Evolutionary conservation across 176 grass and related monocot species (phyloP).

Genomic region (Triticum urartu): DNA sequence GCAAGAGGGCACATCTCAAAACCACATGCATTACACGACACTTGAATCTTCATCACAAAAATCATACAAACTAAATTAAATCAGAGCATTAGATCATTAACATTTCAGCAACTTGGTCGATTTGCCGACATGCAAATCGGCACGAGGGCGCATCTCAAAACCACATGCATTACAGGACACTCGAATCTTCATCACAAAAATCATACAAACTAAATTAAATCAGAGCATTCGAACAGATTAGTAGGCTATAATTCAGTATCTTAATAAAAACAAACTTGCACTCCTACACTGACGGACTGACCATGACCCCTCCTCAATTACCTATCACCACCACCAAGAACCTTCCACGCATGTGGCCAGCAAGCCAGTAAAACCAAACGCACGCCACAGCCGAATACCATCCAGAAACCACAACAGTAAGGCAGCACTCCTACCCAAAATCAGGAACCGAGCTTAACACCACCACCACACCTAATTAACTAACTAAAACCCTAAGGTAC

Average conservation of each 20-base stretch:
- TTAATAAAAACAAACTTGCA: background rate
- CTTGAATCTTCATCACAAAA: background rate
- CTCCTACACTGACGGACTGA: background rate
- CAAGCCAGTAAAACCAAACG: background rate
- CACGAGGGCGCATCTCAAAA: background rate
- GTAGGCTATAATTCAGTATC: background rate
- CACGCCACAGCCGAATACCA: background rate
- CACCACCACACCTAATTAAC: background rate
- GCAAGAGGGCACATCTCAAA: background rate
- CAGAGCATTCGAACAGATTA: background rate
- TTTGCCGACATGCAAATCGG: background rate
- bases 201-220: background rate
- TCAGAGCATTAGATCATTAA: background rate
- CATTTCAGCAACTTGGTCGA: background rate
- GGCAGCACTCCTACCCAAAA: background rate
- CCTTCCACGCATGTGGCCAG: background rate
- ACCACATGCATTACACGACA: background rate
- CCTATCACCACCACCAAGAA: background rate
- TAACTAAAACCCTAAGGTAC: slow-evolving; percentile 12
- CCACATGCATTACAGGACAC: background rate
- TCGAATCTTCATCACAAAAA: background rate
- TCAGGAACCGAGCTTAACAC: background rate
- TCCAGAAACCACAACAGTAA: background rate
- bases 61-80: background rate
- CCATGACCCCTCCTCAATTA: background rate